Base-by-base conservation (phyloP, 2,329 filamentous ascomycete species). In the Macrophomina phaseolina region DNA sequence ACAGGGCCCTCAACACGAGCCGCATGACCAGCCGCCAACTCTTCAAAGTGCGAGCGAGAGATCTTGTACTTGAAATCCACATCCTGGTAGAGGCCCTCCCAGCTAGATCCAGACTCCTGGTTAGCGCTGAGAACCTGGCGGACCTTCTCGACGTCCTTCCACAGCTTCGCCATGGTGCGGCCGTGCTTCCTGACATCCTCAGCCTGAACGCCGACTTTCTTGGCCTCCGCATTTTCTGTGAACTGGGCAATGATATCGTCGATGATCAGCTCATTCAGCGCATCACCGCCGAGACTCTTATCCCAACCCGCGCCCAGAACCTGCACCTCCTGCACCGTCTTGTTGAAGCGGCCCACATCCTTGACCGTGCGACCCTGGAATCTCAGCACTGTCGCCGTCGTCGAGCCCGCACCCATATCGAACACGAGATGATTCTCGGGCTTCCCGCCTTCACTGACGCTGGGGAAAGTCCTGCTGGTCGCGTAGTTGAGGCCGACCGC, bases 401-500 rank as follows among this genome's bases (percentile, higher is more conserved):
- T 91, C 53, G 93, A 97, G 4, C 95, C 95, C 71, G 95, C 94
- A 71, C 95, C 95, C 94, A 99, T 98, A 77, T 99, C 95, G 75
- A 95, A 99, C 36, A 99, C 88, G 77, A 99, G 82, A 81, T 99
- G 93, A 73, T 94, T 88, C 80, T 99, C 95, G 0, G 95, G 90
- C 82, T 93, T 93, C 70, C 87, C 90, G 65, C 92, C 93, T 64
- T 95, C 90, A 65, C 88, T 91, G 68, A 94, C 85, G 73, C 88
- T 93, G 45, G 94, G 93, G 79, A 98, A 99, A 16, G 91, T 93
- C 73, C 95, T 89, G 74, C 88, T 91, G 34, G 93, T 97, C 51
- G 95, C 95, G 79, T 98, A 99, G 81, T 99, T 96, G 71, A 99
- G 81, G 32, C 93, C 95, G 67, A 99, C 94, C 38, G 95, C 93